Evolutionary conservation across 2,329 filamentous ascomycete genomes (phyloP).

Genomic region (Didymella sp.): DNA sequence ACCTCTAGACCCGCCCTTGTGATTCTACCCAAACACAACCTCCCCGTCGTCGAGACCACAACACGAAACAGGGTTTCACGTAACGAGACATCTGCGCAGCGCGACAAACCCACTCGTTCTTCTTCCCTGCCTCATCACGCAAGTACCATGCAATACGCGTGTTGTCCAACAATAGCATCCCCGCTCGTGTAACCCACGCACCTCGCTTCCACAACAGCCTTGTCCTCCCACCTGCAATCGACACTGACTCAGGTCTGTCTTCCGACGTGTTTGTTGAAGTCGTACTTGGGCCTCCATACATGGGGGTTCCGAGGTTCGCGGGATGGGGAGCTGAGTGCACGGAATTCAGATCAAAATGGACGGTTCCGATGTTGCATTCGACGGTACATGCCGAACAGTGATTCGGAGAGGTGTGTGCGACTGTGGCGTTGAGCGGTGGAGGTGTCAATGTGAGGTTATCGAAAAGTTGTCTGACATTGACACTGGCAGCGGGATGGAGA

Average conservation of each 20-base stretch:
- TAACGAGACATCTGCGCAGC: slow-evolving; percentile 8
- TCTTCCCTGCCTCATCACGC: no score
- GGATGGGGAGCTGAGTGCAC: neutral
- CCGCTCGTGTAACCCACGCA: slow-evolving; percentile 11
- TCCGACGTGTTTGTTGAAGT: slow-evolving; percentile 16
- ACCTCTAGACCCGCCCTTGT: neutral
- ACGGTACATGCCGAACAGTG: neutral
- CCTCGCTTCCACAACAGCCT: slow-evolving; percentile 17
- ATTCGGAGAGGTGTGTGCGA: slow-evolving; percentile 5
- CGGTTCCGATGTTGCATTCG: slow-evolving; percentile 3
- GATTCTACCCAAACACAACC: neutral
- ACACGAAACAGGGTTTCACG: slow-evolving; percentile 1
- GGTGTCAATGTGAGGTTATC: slow-evolving; percentile 31
- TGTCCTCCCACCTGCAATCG: neutral
- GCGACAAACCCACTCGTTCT: neutral
- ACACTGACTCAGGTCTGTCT: neutral
- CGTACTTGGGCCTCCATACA: neutral
- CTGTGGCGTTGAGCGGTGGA: slow-evolving; percentile 16
- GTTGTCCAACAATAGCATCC: slow-evolving; percentile 4
- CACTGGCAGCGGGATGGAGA: slow-evolving; percentile 16
- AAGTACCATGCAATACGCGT: neutral
- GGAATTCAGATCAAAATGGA: neutral
- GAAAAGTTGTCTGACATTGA: slow-evolving; percentile 30
- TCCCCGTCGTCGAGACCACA: slow-evolving; percentile 1
- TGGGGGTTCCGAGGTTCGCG: neutral